Conservation (phyloP, 139 green algal species). For the Asterochloris erici region DNA sequence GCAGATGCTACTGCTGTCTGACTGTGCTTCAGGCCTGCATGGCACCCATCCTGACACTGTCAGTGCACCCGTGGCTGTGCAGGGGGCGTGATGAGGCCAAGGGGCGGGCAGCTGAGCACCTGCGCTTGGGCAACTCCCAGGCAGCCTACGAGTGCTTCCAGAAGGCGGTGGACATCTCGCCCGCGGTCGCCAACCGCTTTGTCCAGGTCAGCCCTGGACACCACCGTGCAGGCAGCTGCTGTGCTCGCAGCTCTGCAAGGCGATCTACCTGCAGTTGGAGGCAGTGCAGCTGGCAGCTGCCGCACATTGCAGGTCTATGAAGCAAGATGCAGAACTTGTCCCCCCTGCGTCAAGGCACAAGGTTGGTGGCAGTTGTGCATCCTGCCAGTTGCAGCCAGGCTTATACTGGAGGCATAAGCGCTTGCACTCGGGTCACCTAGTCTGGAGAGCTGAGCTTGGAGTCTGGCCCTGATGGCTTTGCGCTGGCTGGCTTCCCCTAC, state of each 20-base stretch:
- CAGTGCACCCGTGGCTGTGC: background rate
- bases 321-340: background rate
- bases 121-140: conserved; percentile 63
- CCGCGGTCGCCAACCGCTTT: conserved; percentile 72
- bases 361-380: too few relatives aligned
- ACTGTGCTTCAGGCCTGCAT: too few relatives aligned
- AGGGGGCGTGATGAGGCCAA: conserved; percentile 53
- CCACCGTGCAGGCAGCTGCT: background rate
- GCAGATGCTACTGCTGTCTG: too few relatives aligned
- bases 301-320: background rate
- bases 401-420: too few relatives aligned
- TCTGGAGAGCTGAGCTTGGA: too few relatives aligned
- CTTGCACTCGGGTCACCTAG: too few relatives aligned
- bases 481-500: too few relatives aligned
- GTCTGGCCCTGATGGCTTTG: too few relatives aligned
- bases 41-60: too few relatives aligned
- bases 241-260: background rate
- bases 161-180: conserved; percentile 80
- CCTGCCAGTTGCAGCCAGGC: too few relatives aligned
- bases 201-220: conserved; percentile 48
- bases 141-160: conserved; percentile 88
- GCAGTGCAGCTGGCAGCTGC: background rate
- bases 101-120: conserved; percentile 47
- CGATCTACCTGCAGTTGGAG: background rate
- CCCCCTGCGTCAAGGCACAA: too few relatives aligned